A percentile compares a stretch with the other conserved stretches of the same genome.
phyloP scores from a whole-genome alignment of 495 filamentous ascomycete species.

The Hypoxylon rickii region DNA sequence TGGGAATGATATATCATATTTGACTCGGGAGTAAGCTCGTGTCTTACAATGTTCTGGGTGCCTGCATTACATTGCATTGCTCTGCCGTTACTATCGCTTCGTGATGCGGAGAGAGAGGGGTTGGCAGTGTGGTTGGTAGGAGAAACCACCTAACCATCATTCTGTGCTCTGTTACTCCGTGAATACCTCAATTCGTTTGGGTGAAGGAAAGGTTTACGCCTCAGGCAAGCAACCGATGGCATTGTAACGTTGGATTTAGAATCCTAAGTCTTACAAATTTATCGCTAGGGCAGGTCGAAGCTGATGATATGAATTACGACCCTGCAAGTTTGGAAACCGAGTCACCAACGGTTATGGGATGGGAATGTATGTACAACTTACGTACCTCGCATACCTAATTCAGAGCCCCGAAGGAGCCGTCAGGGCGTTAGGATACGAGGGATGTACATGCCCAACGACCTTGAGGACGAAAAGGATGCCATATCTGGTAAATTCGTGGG shows the following conservation, averaged over 20 bases:
- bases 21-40: neutral
- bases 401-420: neutral
- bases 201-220: too few species aligned
- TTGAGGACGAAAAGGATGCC: slow-evolving; percentile 30
- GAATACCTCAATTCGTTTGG: too few species aligned
- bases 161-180: neutral
- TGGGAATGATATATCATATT: slow-evolving; percentile 30
- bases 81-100: neutral
- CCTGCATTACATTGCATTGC: slow-evolving; percentile 5
- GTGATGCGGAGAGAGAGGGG: slow-evolving; percentile 1
- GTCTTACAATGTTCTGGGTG: neutral
- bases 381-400: neutral
- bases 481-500: slow-evolving; percentile 19
- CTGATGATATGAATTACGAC: slow-evolving; percentile 7
- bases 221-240: neutral
- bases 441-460: too few species aligned
- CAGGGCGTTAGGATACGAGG: neutral
- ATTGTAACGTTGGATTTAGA: slow-evolving; percentile 15
- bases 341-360: too few species aligned
- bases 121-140: too few species aligned
- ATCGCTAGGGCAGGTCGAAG: too few species aligned
- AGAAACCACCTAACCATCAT: too few species aligned
- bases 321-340: slow-evolving; percentile 1
- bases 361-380: neutral
- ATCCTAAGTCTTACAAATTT: neutral